Conservation (phyloP, 345 rosid species). For the Reutealis trisperma region DNA sequence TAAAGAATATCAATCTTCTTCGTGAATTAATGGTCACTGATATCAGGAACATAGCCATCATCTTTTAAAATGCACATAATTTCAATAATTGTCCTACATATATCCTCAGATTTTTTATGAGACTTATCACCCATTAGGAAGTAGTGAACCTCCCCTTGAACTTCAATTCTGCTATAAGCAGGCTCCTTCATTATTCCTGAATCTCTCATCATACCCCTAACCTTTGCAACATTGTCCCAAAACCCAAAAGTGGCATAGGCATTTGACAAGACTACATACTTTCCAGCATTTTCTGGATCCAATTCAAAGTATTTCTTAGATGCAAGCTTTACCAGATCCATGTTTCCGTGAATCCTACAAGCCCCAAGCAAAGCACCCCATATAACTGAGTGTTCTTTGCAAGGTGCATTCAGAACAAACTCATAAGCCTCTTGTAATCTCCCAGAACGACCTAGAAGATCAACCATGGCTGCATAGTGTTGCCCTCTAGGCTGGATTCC, state of each 20-base stretch:
- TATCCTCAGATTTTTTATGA: conserved; percentile 47
- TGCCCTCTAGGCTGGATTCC: conserved; percentile 57
- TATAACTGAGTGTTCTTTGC: conserved; percentile 49
- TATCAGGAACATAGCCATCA: conserved; percentile 40
- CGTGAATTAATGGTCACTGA: conserved; percentile 26
- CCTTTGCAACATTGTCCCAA: conserved; percentile 60
- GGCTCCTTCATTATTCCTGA: conserved; percentile 58
- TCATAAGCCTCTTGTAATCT: conserved; percentile 63
- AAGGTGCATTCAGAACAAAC: conserved; percentile 57
- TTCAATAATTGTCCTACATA: conserved; percentile 46
- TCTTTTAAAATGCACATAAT: conserved; percentile 51
- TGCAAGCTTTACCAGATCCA: conserved; percentile 52
- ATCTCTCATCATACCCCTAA: conserved; percentile 54
- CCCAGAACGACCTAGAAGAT: conserved; percentile 69
- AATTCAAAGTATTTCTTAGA: conserved; percentile 55
- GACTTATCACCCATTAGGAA: conserved; percentile 57
- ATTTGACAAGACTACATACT: conserved; percentile 64
- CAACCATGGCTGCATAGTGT: conserved; percentile 75
- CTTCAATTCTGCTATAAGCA: conserved; percentile 66
- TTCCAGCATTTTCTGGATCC: conserved; percentile 65
- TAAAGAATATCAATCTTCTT: conserved; percentile 2
- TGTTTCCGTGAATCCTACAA: conserved; percentile 62
- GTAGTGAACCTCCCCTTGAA: conserved; percentile 50
- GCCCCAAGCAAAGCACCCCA: conserved; percentile 82
- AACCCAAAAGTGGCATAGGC: conserved; percentile 61